These are phyloP conservation scores for Vairimorpha apis DNA, from an alignment of 371 early-diverging fungal genomes.

Conservation along the genomic window DNA sequence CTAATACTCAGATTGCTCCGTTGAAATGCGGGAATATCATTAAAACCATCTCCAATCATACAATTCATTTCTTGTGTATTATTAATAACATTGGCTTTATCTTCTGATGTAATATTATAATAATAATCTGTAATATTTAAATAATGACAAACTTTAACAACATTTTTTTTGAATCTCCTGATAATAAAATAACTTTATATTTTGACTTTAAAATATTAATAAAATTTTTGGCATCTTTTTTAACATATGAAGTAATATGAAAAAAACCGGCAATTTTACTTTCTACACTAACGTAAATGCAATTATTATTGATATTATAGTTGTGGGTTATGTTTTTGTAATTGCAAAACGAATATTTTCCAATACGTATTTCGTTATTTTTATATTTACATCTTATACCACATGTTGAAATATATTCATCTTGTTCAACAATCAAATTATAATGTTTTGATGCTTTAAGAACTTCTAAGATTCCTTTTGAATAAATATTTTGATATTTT, in stretches of 20 bases:
- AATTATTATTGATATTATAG: background rate
- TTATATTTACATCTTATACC: conserved; percentile 7
- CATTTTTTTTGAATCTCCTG: conserved; percentile 14
- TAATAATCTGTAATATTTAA: background rate
- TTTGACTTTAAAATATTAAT: background rate
- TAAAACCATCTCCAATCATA: conserved; percentile 20
- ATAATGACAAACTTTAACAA: background rate
- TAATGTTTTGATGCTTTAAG: background rate
- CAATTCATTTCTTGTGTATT: background rate
- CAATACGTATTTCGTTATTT: conserved; percentile 2
- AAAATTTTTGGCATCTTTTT: background rate
- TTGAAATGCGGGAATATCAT: conserved; percentile 18
- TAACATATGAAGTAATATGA: background rate
- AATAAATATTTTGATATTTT: background rate
- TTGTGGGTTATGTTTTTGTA: background rate
- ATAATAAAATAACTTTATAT: background rate
- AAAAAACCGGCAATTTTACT: background rate
- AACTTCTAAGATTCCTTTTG: conserved; percentile 1
- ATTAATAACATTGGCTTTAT: conserved; percentile 5
- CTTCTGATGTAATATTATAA: background rate
- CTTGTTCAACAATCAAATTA: background rate
- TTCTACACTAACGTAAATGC: background rate
- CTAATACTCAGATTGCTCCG: background rate
- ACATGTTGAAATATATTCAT: background rate
- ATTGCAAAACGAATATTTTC: background rate